Conservation (phyloP, 257 asterid species). For the Nicotiana otophora region DNA sequence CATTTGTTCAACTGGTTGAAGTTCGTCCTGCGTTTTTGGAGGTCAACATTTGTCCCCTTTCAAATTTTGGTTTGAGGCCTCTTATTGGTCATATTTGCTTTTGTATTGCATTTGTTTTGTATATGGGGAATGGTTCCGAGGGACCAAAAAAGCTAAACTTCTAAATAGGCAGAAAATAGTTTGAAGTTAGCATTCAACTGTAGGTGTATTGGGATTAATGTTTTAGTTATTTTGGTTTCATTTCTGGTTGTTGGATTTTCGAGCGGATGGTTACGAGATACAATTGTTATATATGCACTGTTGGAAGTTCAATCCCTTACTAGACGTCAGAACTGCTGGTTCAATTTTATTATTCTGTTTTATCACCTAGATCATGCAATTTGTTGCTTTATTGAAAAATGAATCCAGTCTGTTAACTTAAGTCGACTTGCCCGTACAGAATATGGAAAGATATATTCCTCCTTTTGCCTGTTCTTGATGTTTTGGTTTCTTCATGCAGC, state of each 20-base stretch:
- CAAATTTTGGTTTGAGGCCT: not conserved
- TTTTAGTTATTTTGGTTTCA: not conserved
- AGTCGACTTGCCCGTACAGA: not conserved
- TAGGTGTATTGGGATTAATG: not conserved
- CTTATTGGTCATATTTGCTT: not conserved
- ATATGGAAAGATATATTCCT: not conserved
- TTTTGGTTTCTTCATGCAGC: constrained; percentile 46
- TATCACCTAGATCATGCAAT: not conserved
- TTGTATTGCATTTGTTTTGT: constrained; percentile 5
- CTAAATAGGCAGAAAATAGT: not conserved
- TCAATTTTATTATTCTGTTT: not conserved
- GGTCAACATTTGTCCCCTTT: constrained; percentile 34
- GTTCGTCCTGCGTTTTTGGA: constrained; percentile 68
- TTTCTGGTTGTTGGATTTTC: not conserved
- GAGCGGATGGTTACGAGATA: not conserved
- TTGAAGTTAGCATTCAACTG: not conserved
- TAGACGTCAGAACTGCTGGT: not conserved
- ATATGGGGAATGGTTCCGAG: not conserved
- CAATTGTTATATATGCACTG: not conserved
- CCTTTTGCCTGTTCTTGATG: constrained; percentile 17
- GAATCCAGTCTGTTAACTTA: not conserved
- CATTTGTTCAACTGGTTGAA: constrained; percentile 92
- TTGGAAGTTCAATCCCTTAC: not conserved
- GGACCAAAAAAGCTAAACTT: not conserved
- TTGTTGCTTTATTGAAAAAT: not conserved